Conservation (phyloP, 2,329 filamentous ascomycete genomes). For the Cladosporium sp. region DNA sequence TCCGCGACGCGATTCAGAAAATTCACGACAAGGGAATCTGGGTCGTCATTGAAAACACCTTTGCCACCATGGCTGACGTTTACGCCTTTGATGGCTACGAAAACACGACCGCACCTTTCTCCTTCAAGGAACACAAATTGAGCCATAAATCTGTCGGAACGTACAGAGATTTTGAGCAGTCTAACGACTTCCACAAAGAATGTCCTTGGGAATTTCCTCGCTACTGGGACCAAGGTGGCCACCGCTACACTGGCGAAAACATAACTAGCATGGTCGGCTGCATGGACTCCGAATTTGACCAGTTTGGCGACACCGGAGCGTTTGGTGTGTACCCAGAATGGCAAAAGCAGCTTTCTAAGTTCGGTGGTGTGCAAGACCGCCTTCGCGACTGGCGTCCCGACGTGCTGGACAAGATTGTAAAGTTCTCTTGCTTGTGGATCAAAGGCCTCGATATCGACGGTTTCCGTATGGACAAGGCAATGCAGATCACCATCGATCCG, state of each 20-base stretch:
- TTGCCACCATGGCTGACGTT: constrained; percentile 61
- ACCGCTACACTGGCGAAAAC: constrained; percentile 45
- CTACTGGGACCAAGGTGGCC: constrained; percentile 60
- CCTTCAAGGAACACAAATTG: constrained; percentile 53
- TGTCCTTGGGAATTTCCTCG: constrained; percentile 55
- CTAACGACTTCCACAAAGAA: constrained; percentile 49
- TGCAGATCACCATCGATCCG: constrained; percentile 60
- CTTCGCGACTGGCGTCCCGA: constrained; percentile 60
- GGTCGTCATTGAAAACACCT: constrained; percentile 62
- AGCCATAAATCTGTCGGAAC: constrained; percentile 51
- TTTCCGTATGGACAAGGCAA: constrained; percentile 63
- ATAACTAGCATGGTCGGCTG: constrained; percentile 50
- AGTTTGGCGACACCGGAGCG: constrained; percentile 60
- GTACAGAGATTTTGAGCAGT: constrained; percentile 56
- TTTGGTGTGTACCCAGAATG: constrained; percentile 63
- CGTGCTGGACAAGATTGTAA: constrained; percentile 54
- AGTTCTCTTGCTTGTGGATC: constrained; percentile 61
- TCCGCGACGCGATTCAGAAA: constrained; percentile 54
- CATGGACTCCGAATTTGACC: constrained; percentile 60
- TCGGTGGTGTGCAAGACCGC: constrained; percentile 64
- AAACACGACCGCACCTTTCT: constrained; percentile 57
- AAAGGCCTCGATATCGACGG: constrained; percentile 61
- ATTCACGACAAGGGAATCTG: constrained; percentile 63
- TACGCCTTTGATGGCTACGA: constrained; percentile 59
- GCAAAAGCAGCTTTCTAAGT: constrained; percentile 61